These are phyloP conservation scores for Trichosporon coremiiforme DNA, from an alignment of 1,284 basidiomycete species.

Conservation along the genomic window DNA sequence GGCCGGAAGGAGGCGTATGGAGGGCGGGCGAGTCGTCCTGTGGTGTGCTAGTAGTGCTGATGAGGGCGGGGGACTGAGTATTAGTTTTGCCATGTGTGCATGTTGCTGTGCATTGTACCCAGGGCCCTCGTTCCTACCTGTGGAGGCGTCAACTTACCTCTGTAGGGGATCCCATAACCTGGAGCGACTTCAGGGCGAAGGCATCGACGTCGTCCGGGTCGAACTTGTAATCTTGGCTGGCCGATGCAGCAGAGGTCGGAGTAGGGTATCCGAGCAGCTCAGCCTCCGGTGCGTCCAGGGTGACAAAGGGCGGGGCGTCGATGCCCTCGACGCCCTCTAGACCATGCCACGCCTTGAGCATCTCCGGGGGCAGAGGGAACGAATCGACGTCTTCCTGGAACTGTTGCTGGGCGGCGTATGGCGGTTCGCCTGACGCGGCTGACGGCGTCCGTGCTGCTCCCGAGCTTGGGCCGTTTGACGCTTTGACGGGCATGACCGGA, in stretches of 20 bases:
- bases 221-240: neutral
- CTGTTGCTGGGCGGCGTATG: neutral
- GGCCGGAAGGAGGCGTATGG: neutral
- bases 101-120: neutral
- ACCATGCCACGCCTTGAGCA: conserved; percentile 7
- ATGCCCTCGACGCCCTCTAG: neutral
- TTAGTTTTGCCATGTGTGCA: neutral
- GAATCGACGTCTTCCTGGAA: neutral
- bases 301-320: neutral
- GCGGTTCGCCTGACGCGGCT: neutral
- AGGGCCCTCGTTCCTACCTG: neutral
- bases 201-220: neutral
- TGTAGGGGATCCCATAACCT: neutral
- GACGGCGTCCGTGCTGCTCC: neutral
- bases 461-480: neutral
- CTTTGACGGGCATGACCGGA: neutral
- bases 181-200: neutral
- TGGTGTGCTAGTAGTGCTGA: neutral
- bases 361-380: conserved; percentile 8
- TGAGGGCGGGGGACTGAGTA: neutral
- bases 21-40: neutral
- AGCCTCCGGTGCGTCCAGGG: conserved; percentile 12
- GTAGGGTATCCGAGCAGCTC: conserved; percentile 6
- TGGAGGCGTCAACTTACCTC: neutral
- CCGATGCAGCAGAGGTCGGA: neutral